Base-by-base conservation (phyloP, 306 rosid genomes). In the Glycine tomentella region DNA sequence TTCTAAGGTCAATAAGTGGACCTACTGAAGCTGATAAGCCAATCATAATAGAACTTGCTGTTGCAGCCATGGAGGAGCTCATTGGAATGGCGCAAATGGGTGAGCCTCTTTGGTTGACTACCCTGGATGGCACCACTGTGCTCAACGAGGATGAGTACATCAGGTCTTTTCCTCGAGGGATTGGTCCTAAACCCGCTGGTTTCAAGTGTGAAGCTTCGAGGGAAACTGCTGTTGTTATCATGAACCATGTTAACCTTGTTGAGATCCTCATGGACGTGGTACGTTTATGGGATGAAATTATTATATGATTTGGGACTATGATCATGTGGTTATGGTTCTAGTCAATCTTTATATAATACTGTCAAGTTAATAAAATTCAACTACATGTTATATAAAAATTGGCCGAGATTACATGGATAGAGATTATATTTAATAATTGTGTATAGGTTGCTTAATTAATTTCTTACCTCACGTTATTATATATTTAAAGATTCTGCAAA, bases 21-120 rank as follows among this genome's bases (percentile, higher is more conserved):
- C 98, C 97, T 0, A 88, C 87, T 0, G 99, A 93, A 59, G 95
- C 92, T 0, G 99, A 96, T 66, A 96, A 96, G 13, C 98, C 97
- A 0, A 80, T 96, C 86, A 92, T 93, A 65, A 90, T 93, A 25
- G 99, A 96, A 87, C 93, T 96, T 0, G 99, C 98, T 2, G 98
- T 96, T 73, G 91, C 97, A 6, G 98, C 99, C 1, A 96, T 96
- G 97, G 98, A 96, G 77, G 99, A 96, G 44, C 90, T 96, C 0
- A 72, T 88, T 45, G 88, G 90, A 83, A 93, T 96, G 98, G 97
- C 99, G 0, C 99, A 96, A 56, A 83, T 92, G 90, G 93, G 92
- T 0, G 99, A 96, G 31, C 99, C 99, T 9, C 87, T 96, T 15
- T 96, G 99, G 99, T 80, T 96, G 84, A 86, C 90, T 3, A 85